phyloP scores from a whole-genome alignment of 2,329 filamentous ascomycete genomes.

The Bipolaris zeicola region DNA sequence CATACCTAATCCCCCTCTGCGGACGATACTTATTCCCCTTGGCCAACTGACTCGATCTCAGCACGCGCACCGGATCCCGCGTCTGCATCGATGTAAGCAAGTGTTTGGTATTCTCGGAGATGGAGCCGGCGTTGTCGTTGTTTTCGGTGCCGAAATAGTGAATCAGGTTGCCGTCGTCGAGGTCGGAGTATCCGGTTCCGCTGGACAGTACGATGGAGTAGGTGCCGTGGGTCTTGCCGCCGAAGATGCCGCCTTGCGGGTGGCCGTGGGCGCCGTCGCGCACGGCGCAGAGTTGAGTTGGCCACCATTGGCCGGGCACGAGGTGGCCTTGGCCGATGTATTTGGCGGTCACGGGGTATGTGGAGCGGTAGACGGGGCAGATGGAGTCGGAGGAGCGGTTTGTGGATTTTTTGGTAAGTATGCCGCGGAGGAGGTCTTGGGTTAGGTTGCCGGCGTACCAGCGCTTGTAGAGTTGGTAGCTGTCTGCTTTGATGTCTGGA shows the following conservation, averaged over 20 bases:
- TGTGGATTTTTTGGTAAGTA: constrained; percentile 30
- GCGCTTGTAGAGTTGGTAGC: constrained; percentile 53
- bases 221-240: constrained; percentile 54
- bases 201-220: constrained; percentile 62
- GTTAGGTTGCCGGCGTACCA: constrained; percentile 53
- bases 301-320: constrained; percentile 61
- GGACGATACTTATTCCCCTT: constrained; percentile 53
- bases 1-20: constrained; percentile 59
- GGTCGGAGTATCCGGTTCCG: constrained; percentile 53
- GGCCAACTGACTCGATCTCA: constrained; percentile 53
- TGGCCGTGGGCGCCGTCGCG: constrained; percentile 61
- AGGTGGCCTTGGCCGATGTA: constrained; percentile 50
- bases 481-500: constrained; percentile 55
- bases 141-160: constrained; percentile 59
- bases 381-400: constrained; percentile 36
- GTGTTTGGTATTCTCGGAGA: constrained; percentile 49
- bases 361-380: constrained; percentile 25
- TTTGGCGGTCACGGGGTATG: constrained; percentile 28
- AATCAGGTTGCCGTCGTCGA: constrained; percentile 57
- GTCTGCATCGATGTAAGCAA: constrained; percentile 51
- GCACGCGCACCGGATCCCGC: constrained; percentile 54
- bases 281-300: constrained; percentile 57
- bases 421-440: constrained; percentile 55
- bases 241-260: constrained; percentile 56
- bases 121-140: constrained; percentile 24